Evolutionary conservation across 257 asterid genomes (phyloP).

Genomic region (Parsonsia alboflavescens): DNA sequence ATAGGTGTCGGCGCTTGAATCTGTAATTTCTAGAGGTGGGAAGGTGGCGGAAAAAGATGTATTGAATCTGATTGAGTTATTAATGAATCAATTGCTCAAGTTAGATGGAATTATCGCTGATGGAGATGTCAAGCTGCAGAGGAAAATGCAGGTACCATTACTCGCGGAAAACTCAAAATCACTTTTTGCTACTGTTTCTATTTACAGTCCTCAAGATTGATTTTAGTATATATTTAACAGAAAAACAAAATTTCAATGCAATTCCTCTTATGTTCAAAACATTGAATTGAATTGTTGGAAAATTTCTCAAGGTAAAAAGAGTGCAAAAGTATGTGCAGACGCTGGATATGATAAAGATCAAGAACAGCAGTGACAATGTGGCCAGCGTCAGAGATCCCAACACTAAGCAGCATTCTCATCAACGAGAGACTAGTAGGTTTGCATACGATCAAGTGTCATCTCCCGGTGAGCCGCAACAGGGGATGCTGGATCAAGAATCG

Average conservation of each 20-base stretch:
- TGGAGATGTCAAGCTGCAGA: slow-evolving; percentile 43
- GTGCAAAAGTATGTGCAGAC: slow-evolving; percentile 43
- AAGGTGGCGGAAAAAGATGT: slow-evolving; percentile 35
- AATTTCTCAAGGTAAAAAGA: slow-evolving; percentile 27
- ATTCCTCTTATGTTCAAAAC: neutral
- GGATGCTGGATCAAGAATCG: slow-evolving; percentile 9
- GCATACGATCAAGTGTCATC: slow-evolving; percentile 19
- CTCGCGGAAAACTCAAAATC: neutral
- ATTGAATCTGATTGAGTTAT: slow-evolving; percentile 30
- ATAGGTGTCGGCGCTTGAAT: slow-evolving; percentile 41
- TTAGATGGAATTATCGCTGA: slow-evolving; percentile 39
- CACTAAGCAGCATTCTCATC: slow-evolving; percentile 10
- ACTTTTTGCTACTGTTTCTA: neutral
- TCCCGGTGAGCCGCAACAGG: slow-evolving; percentile 17
- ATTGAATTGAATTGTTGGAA: neutral
- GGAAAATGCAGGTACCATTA: slow-evolving; percentile 38
- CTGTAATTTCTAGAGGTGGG: slow-evolving; percentile 38
- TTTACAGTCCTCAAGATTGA: neutral
- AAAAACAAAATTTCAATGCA: too few relatives aligned
- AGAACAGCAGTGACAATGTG: slow-evolving; percentile 25
- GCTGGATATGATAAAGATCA: slow-evolving; percentile 35
- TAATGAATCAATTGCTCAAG: slow-evolving; percentile 45
- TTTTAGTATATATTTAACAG: neutral
- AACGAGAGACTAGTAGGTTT: slow-evolving; percentile 10
- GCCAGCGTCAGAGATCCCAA: slow-evolving; percentile 11